Evolutionary conservation across 306 rosid species (phyloP), one percentile per base, ranked within the genome.

Genomic region (Acmispon strigosus): DNA sequence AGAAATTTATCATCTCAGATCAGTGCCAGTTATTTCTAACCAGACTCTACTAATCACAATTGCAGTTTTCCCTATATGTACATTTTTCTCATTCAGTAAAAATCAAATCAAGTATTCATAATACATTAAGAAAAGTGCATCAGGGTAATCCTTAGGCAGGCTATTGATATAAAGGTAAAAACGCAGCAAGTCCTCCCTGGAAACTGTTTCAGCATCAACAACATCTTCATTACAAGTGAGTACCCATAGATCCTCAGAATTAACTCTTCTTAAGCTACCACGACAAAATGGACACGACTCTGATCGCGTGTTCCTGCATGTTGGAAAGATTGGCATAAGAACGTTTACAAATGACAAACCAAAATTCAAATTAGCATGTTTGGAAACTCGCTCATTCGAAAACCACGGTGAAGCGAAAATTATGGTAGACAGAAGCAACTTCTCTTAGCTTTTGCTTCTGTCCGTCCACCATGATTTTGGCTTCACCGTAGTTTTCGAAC

Each of bases 281-380:
- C 98, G 96, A 58, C 96, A 92, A 81, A 92, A 92, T 0, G 98
- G 98, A 59, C 98, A 92, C 4, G 96, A 90, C 77, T 86, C 91
- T 0, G 98, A 92, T 74, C 81, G 82, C 43, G 81, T 76, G 80
- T 85, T 90, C 98, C 98, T 92, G 87, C 45, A 67, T 47, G 36
- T 66, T 37, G n/a, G 11, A 81, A 60, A 66, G 55, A 51, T 59
- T 43, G 14, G n/a, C 66, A 60, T 18, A 7, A 43, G 59, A 69
- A 62, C 18, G 60, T 45, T 42, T 29, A 34, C n/a, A 76, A 50
- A 34, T 4, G 55, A 45, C 13, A 48, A 70, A 73, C 43, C 69
- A 19, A 55, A 20, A 32, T 62, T 55, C 61, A 70, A 15, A 54
- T 24, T 36, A 36, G 34, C 34, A 27, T 27, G 34, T 27, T 27